These are phyloP conservation scores for Plectosphaerella plurivora DNA, from an alignment of 2,329 filamentous ascomycete genomes.

Conservation along the genomic window DNA sequence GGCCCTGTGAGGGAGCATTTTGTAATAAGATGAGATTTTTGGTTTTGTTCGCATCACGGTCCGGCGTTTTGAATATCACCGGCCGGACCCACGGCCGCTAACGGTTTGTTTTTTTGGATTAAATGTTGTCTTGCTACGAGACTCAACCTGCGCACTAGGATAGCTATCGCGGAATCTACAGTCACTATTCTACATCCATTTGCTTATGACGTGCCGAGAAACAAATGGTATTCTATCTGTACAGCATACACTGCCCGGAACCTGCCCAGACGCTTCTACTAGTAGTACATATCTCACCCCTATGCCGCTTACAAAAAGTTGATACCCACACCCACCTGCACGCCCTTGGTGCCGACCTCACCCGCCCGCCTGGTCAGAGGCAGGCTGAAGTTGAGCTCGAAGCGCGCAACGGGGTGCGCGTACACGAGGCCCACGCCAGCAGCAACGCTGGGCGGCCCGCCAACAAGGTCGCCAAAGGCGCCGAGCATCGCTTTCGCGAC, in stretches of 20 bases:
- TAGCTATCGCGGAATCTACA: too few relatives aligned
- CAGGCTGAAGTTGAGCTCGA: slow-evolving; percentile 93
- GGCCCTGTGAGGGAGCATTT: slow-evolving; percentile 20
- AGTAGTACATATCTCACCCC: not conserved
- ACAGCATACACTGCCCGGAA: too few relatives aligned
- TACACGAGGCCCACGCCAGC: slow-evolving; percentile 91
- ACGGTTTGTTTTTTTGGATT: too few relatives aligned
- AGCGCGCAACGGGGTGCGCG: slow-evolving; percentile 86
- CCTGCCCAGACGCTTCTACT: not conserved
- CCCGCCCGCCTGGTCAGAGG: slow-evolving; percentile 77
- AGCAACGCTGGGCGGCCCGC: slow-evolving; percentile 76
- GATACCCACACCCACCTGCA: slow-evolving; percentile 94
- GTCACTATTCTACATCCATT: too few relatives aligned
- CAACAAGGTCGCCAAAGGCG: slow-evolving; percentile 66
- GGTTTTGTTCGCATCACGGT: too few relatives aligned
- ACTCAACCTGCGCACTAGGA: too few relatives aligned
- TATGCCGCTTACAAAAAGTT: slow-evolving; percentile 69
- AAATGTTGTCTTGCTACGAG: too few relatives aligned
- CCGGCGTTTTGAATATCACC: too few relatives aligned
- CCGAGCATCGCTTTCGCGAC: slow-evolving; percentile 50
- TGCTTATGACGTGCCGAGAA: too few relatives aligned
- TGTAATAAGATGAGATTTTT: not conserved
- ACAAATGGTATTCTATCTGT: not conserved
- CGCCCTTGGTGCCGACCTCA: slow-evolving; percentile 83
- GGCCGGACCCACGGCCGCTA: too few relatives aligned